Evolutionary conservation across 2,329 filamentous ascomycete species (phyloP), one percentile per base, ranked within the genome.

Genomic region (Hirsutella rhossiliensis): DNA sequence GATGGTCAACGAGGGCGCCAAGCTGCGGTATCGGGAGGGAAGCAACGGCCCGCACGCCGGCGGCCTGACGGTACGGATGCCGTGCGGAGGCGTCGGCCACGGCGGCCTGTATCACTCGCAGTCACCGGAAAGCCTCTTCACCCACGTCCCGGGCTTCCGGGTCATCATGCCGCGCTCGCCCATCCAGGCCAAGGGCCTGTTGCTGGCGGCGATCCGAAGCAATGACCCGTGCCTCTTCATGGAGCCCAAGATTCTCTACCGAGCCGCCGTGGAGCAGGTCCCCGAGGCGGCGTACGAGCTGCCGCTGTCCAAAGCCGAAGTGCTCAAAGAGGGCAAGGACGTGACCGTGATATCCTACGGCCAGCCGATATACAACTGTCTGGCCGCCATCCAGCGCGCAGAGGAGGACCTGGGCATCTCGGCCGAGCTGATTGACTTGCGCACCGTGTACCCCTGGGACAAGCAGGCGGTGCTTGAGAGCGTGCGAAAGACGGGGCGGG

Each of bases 371-470:
- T 96, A 95, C 62, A 83, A 81, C 36, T 95, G 87, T 61, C 78
- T 79, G 42, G 72, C 77, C 5, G 89, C 89, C 0, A 83, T 94
- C 48, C 73, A 80, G 47, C 80, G 80, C 19, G 83, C 85, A 5
- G 76, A 80, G 56, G 78, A 87, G 59, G 87, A 87, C 50, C 72
- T 87, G 40, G 86, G 83, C 7, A 53, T 89, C 44, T 83, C 76
- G 5, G 75, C 88, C 15, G 89, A 96, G 68, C 69, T 96, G 45
- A 87, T 96, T 47, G 89, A 96, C 58, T 66, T 96, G 45, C 74
- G 88, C 45, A 94, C 89, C 0, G 73, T 96, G 42, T 95, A 94
- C 56, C 89, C 89, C 0, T 96, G 89, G 89, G 89, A 96, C 60
- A 78, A 86, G 55, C 72, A 82, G 58, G 84, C 84, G 0, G 76